Percentiles rank a stretch among this genome's conserved stretches.
These are phyloP conservation scores for Rachicladosporium sp. DNA, from an alignment of 2,329 filamentous ascomycete genomes.

Conservation along the genomic window DNA sequence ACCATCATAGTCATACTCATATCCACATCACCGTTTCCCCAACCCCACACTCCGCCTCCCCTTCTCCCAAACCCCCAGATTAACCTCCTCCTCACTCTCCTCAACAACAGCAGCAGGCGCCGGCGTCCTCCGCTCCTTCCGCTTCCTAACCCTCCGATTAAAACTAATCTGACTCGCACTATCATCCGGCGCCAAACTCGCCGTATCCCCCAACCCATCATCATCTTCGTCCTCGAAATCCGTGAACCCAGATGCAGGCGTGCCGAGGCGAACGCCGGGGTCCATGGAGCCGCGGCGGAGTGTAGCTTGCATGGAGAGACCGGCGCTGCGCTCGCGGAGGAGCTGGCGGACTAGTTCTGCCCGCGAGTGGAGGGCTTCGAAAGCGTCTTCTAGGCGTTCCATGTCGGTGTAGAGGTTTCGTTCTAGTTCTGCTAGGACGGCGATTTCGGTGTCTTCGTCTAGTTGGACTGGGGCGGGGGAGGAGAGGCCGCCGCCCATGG, in stretches of 20 bases:
- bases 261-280: constrained; percentile 31
- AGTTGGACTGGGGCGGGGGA: constrained; percentile 59
- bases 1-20: no score
- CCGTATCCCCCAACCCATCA: constrained; percentile 27
- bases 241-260: constrained; percentile 26
- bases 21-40: not conserved
- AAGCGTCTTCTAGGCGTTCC: constrained; percentile 88
- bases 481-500: constrained; percentile 22
- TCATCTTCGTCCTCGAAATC: constrained; percentile 22
- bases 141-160: constrained; percentile 50
- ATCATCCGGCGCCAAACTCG: constrained; percentile 59
- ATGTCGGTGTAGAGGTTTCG: constrained; percentile 87
- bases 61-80: not conserved
- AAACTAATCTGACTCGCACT: constrained; percentile 70
- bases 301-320: constrained; percentile 55
- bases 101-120: constrained; percentile 64
- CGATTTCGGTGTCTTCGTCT: constrained; percentile 89
- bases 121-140: constrained; percentile 57
- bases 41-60: not conserved
- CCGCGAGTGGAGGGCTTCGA: constrained; percentile 76
- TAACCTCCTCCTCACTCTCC: constrained; percentile 42
- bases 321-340: constrained; percentile 70
- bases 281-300: constrained; percentile 40
- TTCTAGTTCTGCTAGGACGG: constrained; percentile 79
- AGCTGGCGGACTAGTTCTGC: constrained; percentile 70